Evolutionary conservation across 2,329 filamentous ascomycete species (phyloP), one percentile per base, ranked within the genome.

Genomic region (Phaeosphaeriaceae sp.): DNA sequence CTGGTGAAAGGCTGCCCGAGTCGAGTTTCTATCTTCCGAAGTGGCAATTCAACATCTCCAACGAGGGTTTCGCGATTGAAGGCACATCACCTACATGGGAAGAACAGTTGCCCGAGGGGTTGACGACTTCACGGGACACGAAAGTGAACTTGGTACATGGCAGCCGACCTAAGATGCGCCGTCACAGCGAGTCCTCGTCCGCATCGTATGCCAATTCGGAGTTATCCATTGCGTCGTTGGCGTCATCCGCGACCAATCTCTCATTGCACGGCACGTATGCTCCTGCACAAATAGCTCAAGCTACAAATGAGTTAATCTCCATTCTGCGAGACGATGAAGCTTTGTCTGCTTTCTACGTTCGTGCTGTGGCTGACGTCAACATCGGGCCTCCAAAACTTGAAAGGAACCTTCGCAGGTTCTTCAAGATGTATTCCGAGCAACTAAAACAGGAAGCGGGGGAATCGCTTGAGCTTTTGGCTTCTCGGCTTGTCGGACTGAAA

Each of bases 231-330:
- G 20, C 31, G 17, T 63, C 61, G 11, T 22, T 59, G 15, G 58
- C 50, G 9, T 60, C 61, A 7, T 56, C 57, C 7, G 55, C 52
- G 17, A 60, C 61, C 6, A 53, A 57, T 27, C 44, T 63, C 1
- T 58, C 61, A 4, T 57, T 48, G 47, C 33, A 45, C 13, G 60
- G 61, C 42, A 50, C 33, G 1, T 63, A 56, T 41, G 54, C 57
- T 1, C 20, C 53, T 20, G 47, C 33, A 15, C 54, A 63, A 19
- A 61, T 63, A 13, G 51, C 48, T 1, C 56, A 47, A 24, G 58
- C 58, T 13, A 63, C 61, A 3, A 51, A 51, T 19, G 56, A 61
- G 33, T 50, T 63, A 7, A 33, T 61, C 7, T 17, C 13, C 1
- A 55, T 61, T 7, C 54, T 61, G 15, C 42, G 53, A 31, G 44